A percentile compares a stretch with the other conserved stretches of the same genome.
phyloP scores from a whole-genome alignment of 139 green algal genomes.

The Tetraselmis striata region DNA sequence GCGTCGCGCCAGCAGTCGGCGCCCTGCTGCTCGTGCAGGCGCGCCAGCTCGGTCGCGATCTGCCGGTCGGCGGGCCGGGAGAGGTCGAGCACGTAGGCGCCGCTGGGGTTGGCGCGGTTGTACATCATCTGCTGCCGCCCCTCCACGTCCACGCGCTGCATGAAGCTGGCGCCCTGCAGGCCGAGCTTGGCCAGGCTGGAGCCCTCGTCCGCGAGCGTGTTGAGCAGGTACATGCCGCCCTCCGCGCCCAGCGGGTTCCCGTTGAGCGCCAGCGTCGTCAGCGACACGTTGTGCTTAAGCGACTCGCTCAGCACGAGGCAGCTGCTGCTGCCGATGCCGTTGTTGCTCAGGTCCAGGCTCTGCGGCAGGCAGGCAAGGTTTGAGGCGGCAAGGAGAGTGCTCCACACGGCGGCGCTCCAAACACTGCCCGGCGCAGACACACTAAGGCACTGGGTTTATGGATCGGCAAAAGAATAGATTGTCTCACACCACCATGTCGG shows the following conservation, averaged over 20 bases:
- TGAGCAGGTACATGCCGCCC: background rate
- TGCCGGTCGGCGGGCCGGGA: background rate
- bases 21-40: background rate
- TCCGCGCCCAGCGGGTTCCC: background rate
- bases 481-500: too few species aligned
- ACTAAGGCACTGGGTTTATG: too few species aligned
- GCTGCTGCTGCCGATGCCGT: background rate
- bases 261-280: background rate
- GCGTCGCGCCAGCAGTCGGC: background rate
- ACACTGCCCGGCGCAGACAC: too few species aligned
- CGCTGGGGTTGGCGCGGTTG: background rate
- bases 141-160: background rate
- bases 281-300: background rate
- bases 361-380: too few species aligned
- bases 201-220: background rate
- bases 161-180: background rate
- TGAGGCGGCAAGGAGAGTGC: too few species aligned
- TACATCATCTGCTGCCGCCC: background rate
- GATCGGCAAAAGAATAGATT: too few species aligned
- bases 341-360: background rate
- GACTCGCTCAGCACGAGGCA: background rate
- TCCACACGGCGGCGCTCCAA: too few species aligned
- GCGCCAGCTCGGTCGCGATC: background rate
- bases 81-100: background rate
- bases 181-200: background rate